These are phyloP conservation scores for Takakia lepidozioides DNA, from an alignment of 225 moss, liverwort and hornwort species.

Conservation along the genomic window DNA sequence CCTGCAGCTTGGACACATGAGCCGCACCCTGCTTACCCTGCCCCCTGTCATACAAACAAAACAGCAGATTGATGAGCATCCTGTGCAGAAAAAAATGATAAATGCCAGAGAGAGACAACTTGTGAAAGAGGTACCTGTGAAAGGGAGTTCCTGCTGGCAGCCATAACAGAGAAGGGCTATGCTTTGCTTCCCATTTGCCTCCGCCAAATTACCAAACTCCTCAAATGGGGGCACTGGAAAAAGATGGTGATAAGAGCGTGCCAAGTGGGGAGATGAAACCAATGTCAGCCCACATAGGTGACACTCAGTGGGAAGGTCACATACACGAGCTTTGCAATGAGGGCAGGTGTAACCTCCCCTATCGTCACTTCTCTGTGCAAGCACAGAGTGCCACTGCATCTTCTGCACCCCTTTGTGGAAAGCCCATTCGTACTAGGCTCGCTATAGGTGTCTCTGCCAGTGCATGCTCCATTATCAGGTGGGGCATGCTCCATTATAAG, in stretches of 20 bases:
- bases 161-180: constrained; percentile 57
- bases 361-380: constrained; percentile 91
- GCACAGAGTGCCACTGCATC: constrained; percentile 88
- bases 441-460: constrained; percentile 78
- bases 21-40: constrained; percentile 74
- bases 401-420: constrained; percentile 84
- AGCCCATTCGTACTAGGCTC: constrained; percentile 93
- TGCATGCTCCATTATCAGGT: constrained; percentile 85
- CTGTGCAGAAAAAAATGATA: too few species aligned
- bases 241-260: constrained; percentile 95
- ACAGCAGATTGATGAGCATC: too few species aligned
- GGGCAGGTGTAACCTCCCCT: constrained; percentile 98
- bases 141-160: constrained; percentile 87
- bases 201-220: constrained; percentile 42
- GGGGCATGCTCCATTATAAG: constrained; percentile 94
- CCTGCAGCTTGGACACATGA: constrained; percentile 88
- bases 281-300: constrained; percentile 89
- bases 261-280: constrained; percentile 93
- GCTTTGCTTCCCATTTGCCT: constrained; percentile 41
- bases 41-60: constrained; percentile 49
- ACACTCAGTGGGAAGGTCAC: constrained; percentile 96
- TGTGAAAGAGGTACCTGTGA: constrained; percentile 48
- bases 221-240: constrained; percentile 94
- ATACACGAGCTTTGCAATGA: constrained; percentile 86
- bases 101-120: too few species aligned